Base-by-base conservation (phyloP, 176 grass and related monocot genomes). In the Panicum miliaceum region DNA sequence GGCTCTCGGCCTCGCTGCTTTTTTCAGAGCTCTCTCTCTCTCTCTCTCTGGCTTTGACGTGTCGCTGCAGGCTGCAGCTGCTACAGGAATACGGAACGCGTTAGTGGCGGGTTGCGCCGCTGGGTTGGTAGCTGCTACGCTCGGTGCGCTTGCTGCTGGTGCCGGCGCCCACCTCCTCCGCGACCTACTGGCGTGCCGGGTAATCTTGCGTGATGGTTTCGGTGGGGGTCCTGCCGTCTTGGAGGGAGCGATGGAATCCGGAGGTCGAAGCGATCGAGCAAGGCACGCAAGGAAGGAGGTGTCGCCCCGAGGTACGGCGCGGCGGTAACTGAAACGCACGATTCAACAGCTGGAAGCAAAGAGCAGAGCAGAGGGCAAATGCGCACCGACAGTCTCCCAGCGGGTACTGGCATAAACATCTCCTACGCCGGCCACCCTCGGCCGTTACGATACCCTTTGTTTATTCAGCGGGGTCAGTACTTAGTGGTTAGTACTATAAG, bases 331-430 rank as follows among this genome's bases (percentile, higher is more conserved):
- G 27, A 27, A 5, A 6, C 4, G 47, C 19, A 68, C 15, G 78
- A 12, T 54, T 68, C 47, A n/a, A n/a, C n/a, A 14, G 15, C 22
- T 54, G 35, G 8, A 81, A 68, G 62, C 46, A 68, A 79, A 67
- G 12, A 6, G 58, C n/a, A 61, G 22, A 5, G 54, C 54, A 57
- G 20, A 1, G 59, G 22, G 6, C 25, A 63, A 62, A 35, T 67
- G 62, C 71, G 29, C 46, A 3, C 45, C 32, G 5, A 47, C 34
- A 40, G 59, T 54, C 46, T 14, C 23, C 22, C 18, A 32, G 43
- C 42, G 9, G 19, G 68, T 42, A 42, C 52, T 16, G 6, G 40
- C 25, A 46, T 62, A 36, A 52, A 65, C 71, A 42, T 76, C 34
- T 56, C 47, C 23, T 3, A 15, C 12, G 19, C 8, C 12, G 57